These are phyloP conservation scores for Crinitomyces ghanaensis DNA, from an alignment of 805 yeast genomes.

Conservation along the genomic window DNA sequence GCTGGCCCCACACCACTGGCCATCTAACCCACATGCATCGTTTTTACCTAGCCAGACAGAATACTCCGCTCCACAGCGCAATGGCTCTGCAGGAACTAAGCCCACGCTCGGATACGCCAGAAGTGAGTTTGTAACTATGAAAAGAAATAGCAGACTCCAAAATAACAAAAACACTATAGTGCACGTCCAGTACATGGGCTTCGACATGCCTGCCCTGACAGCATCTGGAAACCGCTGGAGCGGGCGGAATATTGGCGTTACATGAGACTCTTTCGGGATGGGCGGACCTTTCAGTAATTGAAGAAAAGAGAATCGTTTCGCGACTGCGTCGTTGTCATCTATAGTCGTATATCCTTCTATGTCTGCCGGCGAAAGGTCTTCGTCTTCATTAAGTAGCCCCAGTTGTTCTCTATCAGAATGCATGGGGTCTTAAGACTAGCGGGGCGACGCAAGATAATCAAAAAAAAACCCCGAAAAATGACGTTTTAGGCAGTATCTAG, in stretches of 20 bases:
- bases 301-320: too few relatives aligned
- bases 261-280: conserved; percentile 11
- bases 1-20: conserved; percentile 36
- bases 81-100: conserved; percentile 12
- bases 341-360: too few relatives aligned
- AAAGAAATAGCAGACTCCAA: conserved; percentile 15
- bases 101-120: conserved; percentile 16
- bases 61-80: conserved; percentile 15
- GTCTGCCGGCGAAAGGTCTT: too few relatives aligned
- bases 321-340: too few relatives aligned
- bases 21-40: conserved; percentile 64
- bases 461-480: too few relatives aligned
- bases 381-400: too few relatives aligned
- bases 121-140: conserved; percentile 14
- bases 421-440: too few relatives aligned
- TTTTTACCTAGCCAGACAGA: conserved; percentile 65
- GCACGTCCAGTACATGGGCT: neutral
- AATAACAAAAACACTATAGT: conserved; percentile 9
- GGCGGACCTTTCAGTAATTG: conserved; percentile 17
- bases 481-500: too few relatives aligned
- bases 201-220: conserved; percentile 4
- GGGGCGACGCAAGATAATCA: too few relatives aligned
- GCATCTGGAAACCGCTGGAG: conserved; percentile 12
- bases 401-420: too few relatives aligned
- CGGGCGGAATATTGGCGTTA: conserved; percentile 8